Conservation (phyloP, 352 stramenopile species). For the Globisporangium spiculum region DNA sequence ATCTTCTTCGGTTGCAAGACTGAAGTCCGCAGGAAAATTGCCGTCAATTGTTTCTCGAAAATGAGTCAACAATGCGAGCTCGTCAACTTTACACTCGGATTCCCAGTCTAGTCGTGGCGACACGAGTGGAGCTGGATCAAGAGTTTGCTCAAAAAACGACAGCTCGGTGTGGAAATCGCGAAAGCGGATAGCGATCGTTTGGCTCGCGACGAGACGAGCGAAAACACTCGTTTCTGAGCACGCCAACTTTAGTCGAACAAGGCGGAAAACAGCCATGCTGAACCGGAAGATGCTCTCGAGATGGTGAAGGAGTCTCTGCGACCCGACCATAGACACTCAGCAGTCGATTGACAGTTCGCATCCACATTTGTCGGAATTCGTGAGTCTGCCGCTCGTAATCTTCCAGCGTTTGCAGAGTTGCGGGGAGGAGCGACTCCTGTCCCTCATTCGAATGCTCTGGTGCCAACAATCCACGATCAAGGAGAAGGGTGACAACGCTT, state of each 20-base stretch:
- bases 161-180: neutral
- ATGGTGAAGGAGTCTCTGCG: neutral
- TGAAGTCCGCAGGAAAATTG: neutral
- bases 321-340: neutral
- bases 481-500: neutral
- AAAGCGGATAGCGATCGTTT: neutral
- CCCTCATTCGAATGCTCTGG: neutral
- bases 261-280: neutral
- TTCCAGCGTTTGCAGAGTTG: neutral
- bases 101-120: neutral
- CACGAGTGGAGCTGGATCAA: neutral
- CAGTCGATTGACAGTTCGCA: neutral
- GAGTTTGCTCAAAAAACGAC: neutral
- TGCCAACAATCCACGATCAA: neutral
- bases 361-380: slow-evolving; percentile 3
- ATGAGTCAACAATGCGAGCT: neutral
- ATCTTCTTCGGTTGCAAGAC: neutral
- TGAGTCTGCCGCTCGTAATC: neutral
- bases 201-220: neutral
- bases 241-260: neutral
- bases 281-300: neutral
- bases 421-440: neutral
- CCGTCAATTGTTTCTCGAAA: neutral
- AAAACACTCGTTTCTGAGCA: neutral
- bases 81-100: neutral